Percentiles rank a stretch among this genome's conserved stretches.
Evolutionary conservation across 441 rosid genomes (phyloP).

Genomic region (Pelargonium fulgidum): DNA sequence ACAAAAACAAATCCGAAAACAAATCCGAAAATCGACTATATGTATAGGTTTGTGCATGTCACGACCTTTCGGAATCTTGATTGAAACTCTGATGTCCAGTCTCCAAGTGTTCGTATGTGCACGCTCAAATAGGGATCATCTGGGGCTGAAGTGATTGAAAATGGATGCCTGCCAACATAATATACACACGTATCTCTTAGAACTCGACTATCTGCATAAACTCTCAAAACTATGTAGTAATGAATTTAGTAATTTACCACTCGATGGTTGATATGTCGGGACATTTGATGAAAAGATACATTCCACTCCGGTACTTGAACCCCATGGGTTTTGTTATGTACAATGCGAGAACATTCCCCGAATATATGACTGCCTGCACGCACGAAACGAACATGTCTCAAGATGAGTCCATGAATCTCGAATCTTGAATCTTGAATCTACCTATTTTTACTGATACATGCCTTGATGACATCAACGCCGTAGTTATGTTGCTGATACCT

Average conservation of each 20-base stretch:
- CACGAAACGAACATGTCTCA: constrained; percentile 1
- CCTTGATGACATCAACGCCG: constrained; percentile 68
- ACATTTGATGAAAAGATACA: constrained; percentile 87
- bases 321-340: constrained; percentile 77
- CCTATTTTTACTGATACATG: constrained; percentile 13
- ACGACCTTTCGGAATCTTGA: constrained; percentile 51
- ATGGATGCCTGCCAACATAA: constrained; percentile 62
- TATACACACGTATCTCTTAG: too few species aligned
- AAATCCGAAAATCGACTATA: too few species aligned
- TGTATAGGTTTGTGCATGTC: background rate
- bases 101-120: constrained; percentile 83
- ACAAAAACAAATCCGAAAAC: too few species aligned
- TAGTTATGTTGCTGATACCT: constrained; percentile 47
- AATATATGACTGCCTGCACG: constrained; percentile 66
- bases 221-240: background rate
- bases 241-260: constrained; percentile 37
- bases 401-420: background rate
- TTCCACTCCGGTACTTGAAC: constrained; percentile 81
- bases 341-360: constrained; percentile 85
- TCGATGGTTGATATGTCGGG: constrained; percentile 70
- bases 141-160: constrained; percentile 91
- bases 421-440: background rate
- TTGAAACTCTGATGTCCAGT: constrained; percentile 80
- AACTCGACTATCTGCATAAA: background rate
- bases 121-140: constrained; percentile 77